Evolutionary conservation across 148 eudicot genomes (phyloP), one percentile per base, ranked within the genome.

Genomic region (Spergularia marina): DNA sequence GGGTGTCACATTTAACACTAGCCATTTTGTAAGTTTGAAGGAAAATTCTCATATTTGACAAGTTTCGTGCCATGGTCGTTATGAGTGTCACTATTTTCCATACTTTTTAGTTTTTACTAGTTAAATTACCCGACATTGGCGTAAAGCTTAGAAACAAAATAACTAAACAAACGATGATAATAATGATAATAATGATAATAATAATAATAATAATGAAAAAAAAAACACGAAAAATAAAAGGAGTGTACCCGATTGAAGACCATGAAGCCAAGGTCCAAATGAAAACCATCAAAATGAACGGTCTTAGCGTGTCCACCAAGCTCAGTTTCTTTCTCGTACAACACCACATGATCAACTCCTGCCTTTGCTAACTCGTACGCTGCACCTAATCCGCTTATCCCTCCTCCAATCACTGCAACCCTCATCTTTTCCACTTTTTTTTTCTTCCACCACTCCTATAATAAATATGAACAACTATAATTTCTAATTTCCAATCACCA

Each of bases 211-310:
- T n/a, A n/a, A n/a, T n/a, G n/a, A n/a, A n/a, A n/a, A n/a, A 23
- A 21, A 17, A 11, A 20, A 34, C 39, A 30, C 39, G 13, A 39
- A 13, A 76, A 6, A 16, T 11, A 25, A 15, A 34, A 16, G 10
- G 20, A 1, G 13, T 44, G 40, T 85, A 94, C 98, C 59, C 92
- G 86, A 73, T 92, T 94, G 74, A 94, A 90, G 85, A 95, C 92
- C 97, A 95, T 95, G 71, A 95, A 92, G 55, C 94, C 92, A 14
- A 95, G 91, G 84, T 95, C 99, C 3, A 95, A 73, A 64, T 88
- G 71, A 51, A 83, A 36, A 20, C 84, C 96, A 20, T 92, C 86
- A 11, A 89, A 78, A 16, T 76, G 79, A 68, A 90, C 87, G 14
- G 97, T 92, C 74, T 82, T 90, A 64, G 97, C 88, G 83, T 95